Percentiles rank a stretch among this genome's conserved stretches.
These are phyloP conservation scores for Rhipidocladum racemiflorum DNA, from an alignment of 176 grass and related monocot species.

Conservation along the genomic window DNA sequence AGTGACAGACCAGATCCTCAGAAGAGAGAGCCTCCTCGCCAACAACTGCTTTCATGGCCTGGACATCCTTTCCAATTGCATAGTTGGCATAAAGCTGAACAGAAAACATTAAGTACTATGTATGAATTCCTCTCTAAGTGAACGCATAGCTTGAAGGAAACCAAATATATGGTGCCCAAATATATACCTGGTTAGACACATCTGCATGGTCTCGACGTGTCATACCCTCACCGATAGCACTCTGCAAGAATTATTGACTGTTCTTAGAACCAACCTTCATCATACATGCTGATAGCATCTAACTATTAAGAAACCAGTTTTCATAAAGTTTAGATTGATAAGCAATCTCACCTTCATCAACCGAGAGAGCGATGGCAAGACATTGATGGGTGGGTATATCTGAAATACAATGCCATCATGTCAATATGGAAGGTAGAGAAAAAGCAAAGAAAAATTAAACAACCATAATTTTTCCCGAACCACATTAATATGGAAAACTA, in stretches of 20 bases:
- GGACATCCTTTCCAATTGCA: constrained; percentile 99
- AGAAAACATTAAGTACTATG: constrained; percentile 15
- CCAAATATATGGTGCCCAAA: background rate
- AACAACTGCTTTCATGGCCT: constrained; percentile 99
- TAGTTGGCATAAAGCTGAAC: constrained; percentile 96
- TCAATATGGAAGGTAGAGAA: constrained; percentile 10
- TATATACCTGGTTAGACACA: constrained; percentile 90
- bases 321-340: background rate
- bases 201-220: constrained; percentile 94
- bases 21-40: constrained; percentile 99
- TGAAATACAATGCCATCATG: constrained; percentile 43
- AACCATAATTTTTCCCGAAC: background rate
- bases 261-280: constrained; percentile 26
- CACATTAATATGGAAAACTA: background rate
- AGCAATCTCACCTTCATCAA: constrained; percentile 84
- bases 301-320: background rate
- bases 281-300: background rate
- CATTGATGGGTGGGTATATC: constrained; percentile 99
- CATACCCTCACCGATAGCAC: constrained; percentile 99
- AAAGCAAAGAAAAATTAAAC: background rate
- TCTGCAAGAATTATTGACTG: constrained; percentile 48
- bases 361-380: constrained; percentile 90
- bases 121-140: background rate
- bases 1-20: constrained; percentile 75
- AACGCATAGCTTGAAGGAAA: background rate